Evolutionary conservation across 2,329 filamentous ascomycete species (phyloP).

Genomic region (Apiospora koreana): DNA sequence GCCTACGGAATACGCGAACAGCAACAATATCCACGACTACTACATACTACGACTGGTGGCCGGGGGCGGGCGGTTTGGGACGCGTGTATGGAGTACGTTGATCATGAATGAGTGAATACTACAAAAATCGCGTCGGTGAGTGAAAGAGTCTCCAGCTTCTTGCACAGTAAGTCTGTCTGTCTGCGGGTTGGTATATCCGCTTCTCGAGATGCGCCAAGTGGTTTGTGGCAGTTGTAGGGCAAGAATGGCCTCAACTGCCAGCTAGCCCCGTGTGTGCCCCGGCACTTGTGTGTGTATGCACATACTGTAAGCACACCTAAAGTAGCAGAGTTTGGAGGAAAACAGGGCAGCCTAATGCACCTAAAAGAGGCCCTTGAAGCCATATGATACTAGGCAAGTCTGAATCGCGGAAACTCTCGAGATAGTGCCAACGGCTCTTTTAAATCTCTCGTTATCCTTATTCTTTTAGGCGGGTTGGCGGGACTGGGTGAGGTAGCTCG

Average conservation of each 20-base stretch:
- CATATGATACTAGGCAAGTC: not conserved
- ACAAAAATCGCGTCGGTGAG: not conserved
- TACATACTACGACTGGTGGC: not conserved
- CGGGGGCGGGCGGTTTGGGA: not conserved
- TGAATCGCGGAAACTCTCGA: conserved; percentile 1
- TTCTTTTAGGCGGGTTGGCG: not conserved
- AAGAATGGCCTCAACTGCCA: not conserved
- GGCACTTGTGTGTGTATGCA: conserved; percentile 1
- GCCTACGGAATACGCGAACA: no score
- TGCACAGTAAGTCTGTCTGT: not conserved
- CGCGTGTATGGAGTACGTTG: not conserved
- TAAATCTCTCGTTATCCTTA: not conserved
- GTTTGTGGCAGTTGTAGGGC: not conserved
- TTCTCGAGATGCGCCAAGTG: not conserved
- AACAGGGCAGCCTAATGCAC: not conserved
- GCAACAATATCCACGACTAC: no score
- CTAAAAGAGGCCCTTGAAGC: not conserved
- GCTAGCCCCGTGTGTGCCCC: not conserved
- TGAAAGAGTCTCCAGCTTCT: not conserved
- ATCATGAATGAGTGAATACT: not conserved
- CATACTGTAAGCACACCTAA: no score
- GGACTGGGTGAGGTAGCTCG: not conserved
- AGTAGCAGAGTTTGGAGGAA: not conserved
- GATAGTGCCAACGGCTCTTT: conserved; percentile 4
- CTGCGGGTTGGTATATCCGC: not conserved